A percentile compares a stretch with the other conserved stretches of the same genome.
phyloP scores from a whole-genome alignment of 2,329 filamentous ascomycete genomes.

The Epichloe coenophiala region DNA sequence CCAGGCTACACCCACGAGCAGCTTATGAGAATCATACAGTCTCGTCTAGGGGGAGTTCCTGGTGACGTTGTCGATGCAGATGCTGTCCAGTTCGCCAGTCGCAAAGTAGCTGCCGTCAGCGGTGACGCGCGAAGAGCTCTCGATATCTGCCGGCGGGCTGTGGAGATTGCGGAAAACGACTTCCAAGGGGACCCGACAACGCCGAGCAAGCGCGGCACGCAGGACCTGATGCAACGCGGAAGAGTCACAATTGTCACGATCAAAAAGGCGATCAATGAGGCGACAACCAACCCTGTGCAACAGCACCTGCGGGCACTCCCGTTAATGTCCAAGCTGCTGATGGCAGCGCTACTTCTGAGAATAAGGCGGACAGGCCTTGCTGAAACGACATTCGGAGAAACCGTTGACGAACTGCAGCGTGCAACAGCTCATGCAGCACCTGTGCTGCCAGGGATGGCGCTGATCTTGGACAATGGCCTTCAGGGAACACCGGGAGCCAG shows the following conservation, averaged over 20 bases:
- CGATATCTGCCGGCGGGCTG: conserved; percentile 88
- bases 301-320: conserved; percentile 76
- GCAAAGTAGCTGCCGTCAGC: conserved; percentile 92
- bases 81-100: conserved; percentile 87
- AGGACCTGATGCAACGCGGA: conserved; percentile 16
- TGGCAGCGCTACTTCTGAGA: conserved; percentile 67
- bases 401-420: conserved; percentile 59
- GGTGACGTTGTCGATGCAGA: conserved; percentile 85
- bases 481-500: conserved; percentile 14
- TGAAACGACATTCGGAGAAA: conserved; percentile 79
- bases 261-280: conserved; percentile 88
- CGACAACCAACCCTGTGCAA: conserved; percentile 82
- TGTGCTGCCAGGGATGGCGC: conserved; percentile 23
- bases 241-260: conserved; percentile 86
- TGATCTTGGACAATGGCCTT: conserved; percentile 19
- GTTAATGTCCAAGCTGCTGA: conserved; percentile 69
- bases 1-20: conserved; percentile 95
- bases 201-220: conserved; percentile 39
- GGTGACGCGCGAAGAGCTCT: conserved; percentile 85
- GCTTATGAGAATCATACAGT: conserved; percentile 92
- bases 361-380: conserved; percentile 71
- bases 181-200: conserved; percentile 36
- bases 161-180: conserved; percentile 83
- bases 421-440: conserved; percentile 21
- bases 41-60: conserved; percentile 76